Conservation (phyloP, 805 yeast genomes). For the Candida ortonii region DNA sequence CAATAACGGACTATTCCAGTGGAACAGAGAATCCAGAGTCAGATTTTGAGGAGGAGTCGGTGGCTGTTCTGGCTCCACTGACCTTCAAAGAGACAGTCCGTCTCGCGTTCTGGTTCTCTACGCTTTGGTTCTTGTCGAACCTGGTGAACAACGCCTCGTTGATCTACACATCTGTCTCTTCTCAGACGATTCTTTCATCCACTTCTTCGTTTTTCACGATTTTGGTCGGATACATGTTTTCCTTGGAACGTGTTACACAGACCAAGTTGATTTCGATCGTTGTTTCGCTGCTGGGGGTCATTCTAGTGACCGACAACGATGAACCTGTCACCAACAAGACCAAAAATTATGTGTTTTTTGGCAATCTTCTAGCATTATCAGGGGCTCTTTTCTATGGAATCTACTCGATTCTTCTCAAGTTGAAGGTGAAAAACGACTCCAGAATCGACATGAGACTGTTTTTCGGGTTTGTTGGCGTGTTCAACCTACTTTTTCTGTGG, state of each 20-base stretch:
- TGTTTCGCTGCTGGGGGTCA: slow-evolving; percentile 73
- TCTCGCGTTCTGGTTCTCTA: slow-evolving; percentile 76
- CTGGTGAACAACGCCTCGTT: slow-evolving; percentile 84
- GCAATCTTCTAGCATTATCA: slow-evolving; percentile 74
- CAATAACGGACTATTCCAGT: not conserved
- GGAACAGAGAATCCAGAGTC: not conserved
- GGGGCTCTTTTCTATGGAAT: slow-evolving; percentile 92
- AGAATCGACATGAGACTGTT: slow-evolving; percentile 81
- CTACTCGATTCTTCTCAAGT: slow-evolving; percentile 81
- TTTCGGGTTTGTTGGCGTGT: slow-evolving; percentile 92
- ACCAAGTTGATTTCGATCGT: slow-evolving; percentile 68
- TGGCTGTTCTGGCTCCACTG: slow-evolving; percentile 22
- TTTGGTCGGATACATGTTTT: slow-evolving; percentile 68
- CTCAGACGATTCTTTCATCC: slow-evolving; percentile 89
- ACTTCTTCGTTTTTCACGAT: slow-evolving; percentile 93
- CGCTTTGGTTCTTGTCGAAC: slow-evolving; percentile 89
- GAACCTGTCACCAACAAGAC: slow-evolving; percentile 33
- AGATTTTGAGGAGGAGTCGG: not conserved
- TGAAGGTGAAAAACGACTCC: slow-evolving; percentile 68
- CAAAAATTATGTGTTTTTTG: slow-evolving; percentile 42
- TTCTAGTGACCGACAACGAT: slow-evolving; percentile 74
- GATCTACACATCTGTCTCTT: slow-evolving; percentile 86
- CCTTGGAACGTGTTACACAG: slow-evolving; percentile 64
- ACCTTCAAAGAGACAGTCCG: slow-evolving; percentile 62
- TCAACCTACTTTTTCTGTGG: slow-evolving; percentile 74